phyloP scores from a whole-genome alignment of 306 rosid species.

The Nissolia schottii region DNA sequence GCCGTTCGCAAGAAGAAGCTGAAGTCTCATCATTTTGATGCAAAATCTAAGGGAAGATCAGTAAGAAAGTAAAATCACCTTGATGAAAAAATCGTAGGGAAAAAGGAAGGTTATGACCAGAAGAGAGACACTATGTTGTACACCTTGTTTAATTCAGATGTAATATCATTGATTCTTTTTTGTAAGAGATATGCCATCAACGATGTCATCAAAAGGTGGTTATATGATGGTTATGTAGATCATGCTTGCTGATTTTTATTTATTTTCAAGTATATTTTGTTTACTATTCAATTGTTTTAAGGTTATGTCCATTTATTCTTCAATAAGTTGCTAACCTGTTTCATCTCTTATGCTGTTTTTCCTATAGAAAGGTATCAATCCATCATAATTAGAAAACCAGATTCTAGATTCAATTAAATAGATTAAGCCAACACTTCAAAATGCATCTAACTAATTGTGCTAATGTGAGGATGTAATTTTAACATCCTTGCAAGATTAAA shows the following conservation, averaged over 20 bases:
- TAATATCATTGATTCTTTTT: conserved; percentile 24
- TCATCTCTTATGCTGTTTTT: neutral
- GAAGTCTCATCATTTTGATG: conserved; percentile 81
- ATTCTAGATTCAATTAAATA: neutral
- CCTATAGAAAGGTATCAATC: neutral
- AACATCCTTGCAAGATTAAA: too few relatives aligned
- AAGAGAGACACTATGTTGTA: conserved; percentile 20
- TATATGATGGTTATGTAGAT: conserved; percentile 14
- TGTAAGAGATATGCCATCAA: conserved; percentile 24
- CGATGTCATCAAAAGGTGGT: conserved; percentile 3
- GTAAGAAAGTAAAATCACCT: conserved; percentile 59
- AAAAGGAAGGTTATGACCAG: conserved; percentile 24
- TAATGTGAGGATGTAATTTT: neutral
- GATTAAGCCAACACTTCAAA: neutral
- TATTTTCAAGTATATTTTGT: neutral
- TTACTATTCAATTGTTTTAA: neutral
- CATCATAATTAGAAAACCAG: neutral
- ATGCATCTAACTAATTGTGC: too few relatives aligned
- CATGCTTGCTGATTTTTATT: neutral
- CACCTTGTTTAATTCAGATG: conserved; percentile 17
- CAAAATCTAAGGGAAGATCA: conserved; percentile 67
- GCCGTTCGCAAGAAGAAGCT: conserved; percentile 71
- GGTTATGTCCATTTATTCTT: neutral
- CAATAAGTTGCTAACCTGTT: neutral
- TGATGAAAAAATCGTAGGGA: conserved; percentile 53